Conservation (phyloP, 345 rosid species). For the Pistacia atlantica region DNA sequence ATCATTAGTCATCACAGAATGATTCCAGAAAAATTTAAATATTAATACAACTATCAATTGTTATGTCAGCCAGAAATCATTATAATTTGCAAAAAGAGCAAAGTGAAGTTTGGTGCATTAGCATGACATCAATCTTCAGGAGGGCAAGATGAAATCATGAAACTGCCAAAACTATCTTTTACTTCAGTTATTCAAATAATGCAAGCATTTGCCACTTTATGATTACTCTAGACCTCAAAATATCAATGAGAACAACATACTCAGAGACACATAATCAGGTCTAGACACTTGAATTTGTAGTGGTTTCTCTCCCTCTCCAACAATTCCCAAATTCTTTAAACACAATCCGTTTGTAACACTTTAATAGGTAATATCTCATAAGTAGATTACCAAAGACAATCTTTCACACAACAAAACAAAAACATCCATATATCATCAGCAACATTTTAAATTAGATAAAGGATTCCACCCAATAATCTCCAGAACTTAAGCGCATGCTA, state of each 20-base stretch:
- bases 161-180: background rate
- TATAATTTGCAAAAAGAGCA: background rate
- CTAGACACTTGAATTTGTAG: background rate
- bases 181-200: background rate
- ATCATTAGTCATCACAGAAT: background rate
- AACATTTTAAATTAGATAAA: background rate
- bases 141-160: background rate
- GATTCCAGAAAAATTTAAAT: background rate
- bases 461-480: no score
- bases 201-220: background rate
- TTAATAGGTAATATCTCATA: background rate
- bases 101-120: background rate
- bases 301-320: background rate
- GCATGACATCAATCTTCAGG: background rate
- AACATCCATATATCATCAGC: background rate
- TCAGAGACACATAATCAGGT: no score
- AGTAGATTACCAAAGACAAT: background rate
- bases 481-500: no score
- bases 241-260: background rate
- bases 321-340: conserved; percentile 1
- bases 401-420: background rate
- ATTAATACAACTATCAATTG: background rate
- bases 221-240: background rate
- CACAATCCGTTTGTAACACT: no score
- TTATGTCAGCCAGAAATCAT: background rate